Percentiles rank a stretch among this genome's conserved stretches.
phyloP scores from a whole-genome alignment of 331 rosid genomes.

The Pyracantha coccinea region DNA sequence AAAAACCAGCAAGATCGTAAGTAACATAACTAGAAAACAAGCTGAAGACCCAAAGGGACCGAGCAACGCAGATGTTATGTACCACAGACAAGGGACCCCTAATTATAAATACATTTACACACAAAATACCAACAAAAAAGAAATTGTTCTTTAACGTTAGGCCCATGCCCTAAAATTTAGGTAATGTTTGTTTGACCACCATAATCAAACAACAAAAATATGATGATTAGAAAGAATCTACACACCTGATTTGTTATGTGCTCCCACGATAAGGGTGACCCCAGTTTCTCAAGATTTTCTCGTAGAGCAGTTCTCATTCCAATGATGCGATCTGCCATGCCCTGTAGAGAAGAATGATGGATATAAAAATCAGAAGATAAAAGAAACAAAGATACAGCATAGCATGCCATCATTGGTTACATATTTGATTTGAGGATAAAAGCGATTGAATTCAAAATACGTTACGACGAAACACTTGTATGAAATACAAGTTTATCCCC shows the following conservation, averaged over 20 bases:
- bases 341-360: conserved; percentile 28
- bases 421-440: neutral
- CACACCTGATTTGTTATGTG: conserved; percentile 83
- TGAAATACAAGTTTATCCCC: neutral
- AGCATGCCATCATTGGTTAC: neutral
- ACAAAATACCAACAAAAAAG: neutral
- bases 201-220: neutral
- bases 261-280: conserved; percentile 75
- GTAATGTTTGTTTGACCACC: neutral
- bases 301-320: conserved; percentile 76
- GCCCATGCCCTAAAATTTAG: neutral
- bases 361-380: neutral
- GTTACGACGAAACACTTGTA: neutral
- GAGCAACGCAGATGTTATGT: neutral
- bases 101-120: neutral
- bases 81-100: neutral
- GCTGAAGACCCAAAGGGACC: neutral
- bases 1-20: conserved; percentile 1
- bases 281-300: conserved; percentile 64
- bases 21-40: neutral
- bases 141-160: neutral
- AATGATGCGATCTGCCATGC: conserved; percentile 92
- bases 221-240: conserved; percentile 1
- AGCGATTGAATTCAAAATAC: neutral
- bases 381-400: neutral